Evolutionary conservation across 2,329 filamentous ascomycete species (phyloP).

Genomic region (Alternaria consortialis): DNA sequence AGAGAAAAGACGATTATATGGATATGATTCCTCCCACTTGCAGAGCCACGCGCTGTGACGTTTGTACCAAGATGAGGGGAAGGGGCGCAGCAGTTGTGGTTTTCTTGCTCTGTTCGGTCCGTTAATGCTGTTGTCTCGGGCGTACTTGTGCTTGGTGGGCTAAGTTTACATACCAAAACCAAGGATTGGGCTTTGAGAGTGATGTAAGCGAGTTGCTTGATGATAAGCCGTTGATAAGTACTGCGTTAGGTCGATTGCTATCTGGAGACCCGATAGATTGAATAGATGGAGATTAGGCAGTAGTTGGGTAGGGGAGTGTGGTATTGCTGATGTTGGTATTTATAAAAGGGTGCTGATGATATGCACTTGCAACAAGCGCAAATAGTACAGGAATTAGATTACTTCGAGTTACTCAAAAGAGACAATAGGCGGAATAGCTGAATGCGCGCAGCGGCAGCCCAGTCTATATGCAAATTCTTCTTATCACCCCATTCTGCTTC

Average conservation of each 20-base stretch:
- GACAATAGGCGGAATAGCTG: background rate
- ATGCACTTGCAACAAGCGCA: background rate
- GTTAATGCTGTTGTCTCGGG: conserved; percentile 5
- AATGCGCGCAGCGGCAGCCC: background rate
- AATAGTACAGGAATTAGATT: background rate
- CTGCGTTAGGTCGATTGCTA: background rate
- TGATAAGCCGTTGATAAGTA: background rate
- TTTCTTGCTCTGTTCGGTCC: background rate
- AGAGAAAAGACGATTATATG: background rate
- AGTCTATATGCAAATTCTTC: background rate
- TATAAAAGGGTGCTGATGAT: conserved; percentile 1
- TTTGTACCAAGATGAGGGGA: conserved; percentile 1
- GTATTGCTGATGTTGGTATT: background rate
- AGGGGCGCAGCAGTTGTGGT: background rate
- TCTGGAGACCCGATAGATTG: background rate
- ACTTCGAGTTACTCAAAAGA: background rate
- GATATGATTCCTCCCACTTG: background rate
- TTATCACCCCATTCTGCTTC: background rate
- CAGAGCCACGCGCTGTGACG: conserved; percentile 1
- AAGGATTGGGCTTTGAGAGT: background rate
- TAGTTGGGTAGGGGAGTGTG: conserved; percentile 1
- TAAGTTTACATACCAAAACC: background rate
- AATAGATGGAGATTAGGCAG: background rate
- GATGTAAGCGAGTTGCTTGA: background rate
- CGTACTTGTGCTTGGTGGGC: background rate